Percentiles rank a stretch among this genome's conserved stretches.
phyloP scores from a whole-genome alignment of 495 filamentous ascomycete species.

The Schizothecium vesticola region DNA sequence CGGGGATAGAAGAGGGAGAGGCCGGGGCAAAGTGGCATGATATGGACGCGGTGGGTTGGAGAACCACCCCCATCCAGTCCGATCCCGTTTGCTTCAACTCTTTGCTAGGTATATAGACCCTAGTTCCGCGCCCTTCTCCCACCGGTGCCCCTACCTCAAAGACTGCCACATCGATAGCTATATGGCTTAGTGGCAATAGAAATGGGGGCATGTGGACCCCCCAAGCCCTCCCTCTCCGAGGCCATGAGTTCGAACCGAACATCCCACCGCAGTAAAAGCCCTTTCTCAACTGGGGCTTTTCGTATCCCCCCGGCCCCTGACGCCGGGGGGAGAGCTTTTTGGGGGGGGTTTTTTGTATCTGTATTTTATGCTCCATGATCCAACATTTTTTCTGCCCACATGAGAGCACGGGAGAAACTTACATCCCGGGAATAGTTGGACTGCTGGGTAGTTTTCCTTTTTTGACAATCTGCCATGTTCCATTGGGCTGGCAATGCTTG shows the following conservation, averaged over 20 bases:
- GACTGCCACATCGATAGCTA: neutral
- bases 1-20: neutral
- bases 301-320: neutral
- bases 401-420: neutral
- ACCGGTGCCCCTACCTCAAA: neutral
- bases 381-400: neutral
- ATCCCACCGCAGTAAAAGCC: neutral
- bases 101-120: neutral
- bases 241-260: neutral
- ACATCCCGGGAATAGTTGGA: neutral
- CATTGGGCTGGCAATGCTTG: neutral
- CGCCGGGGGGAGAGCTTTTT: neutral
- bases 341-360: neutral
- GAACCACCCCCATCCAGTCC: neutral
- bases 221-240: neutral
- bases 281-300: neutral
- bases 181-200: neutral
- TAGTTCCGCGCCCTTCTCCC: neutral
- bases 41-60: neutral
- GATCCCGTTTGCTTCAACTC: neutral
- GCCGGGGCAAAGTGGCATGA: neutral
- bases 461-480: neutral
- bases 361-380: neutral
- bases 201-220: neutral
- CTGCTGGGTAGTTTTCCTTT: too few relatives aligned